A percentile compares a stretch with the other conserved stretches of the same genome.
Conservation (phyloP, 768 basidiomycete species). For the Suillus placidus region DNA sequence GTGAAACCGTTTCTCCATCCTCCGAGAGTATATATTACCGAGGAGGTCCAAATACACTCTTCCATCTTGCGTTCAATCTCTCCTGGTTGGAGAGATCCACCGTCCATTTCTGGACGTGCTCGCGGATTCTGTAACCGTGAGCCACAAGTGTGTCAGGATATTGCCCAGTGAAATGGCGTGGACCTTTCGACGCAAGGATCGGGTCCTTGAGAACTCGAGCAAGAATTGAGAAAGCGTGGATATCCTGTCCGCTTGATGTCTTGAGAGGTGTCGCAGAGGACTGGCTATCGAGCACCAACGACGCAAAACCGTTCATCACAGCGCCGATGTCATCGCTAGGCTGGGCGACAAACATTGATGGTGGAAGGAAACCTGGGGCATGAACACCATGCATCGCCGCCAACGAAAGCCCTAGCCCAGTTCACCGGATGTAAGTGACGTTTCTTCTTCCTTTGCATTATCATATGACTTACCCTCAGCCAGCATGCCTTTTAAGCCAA, state of each 20-base stretch:
- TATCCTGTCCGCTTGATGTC: slow-evolving; percentile 14
- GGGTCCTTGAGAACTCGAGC: slow-evolving; percentile 55
- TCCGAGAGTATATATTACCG: slow-evolving; percentile 55
- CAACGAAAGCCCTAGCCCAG: slow-evolving; percentile 27
- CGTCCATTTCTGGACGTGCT: slow-evolving; percentile 45
- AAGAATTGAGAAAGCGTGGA: slow-evolving; percentile 49
- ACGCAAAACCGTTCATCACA: slow-evolving; percentile 11
- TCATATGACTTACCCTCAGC: slow-evolving; percentile 52
- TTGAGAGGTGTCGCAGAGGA: neutral
- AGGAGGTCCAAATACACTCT: slow-evolving; percentile 60
- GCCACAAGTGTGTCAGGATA: slow-evolving; percentile 18
- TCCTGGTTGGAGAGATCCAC: slow-evolving; percentile 36
- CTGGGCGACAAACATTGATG: slow-evolving; percentile 16
- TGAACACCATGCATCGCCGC: slow-evolving; percentile 33
- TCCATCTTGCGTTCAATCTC: slow-evolving; percentile 57
- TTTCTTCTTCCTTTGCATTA: neutral
- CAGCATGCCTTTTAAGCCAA: slow-evolving; percentile 60
- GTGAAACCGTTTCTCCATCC: slow-evolving; percentile 52
- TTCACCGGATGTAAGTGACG: neutral
- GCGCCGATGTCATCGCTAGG: neutral
- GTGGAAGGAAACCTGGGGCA: slow-evolving; percentile 37
- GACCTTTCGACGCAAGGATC: slow-evolving; percentile 22
- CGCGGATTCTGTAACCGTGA: slow-evolving; percentile 9
- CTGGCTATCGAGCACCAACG: slow-evolving; percentile 12
- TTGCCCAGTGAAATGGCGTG: slow-evolving; percentile 21